Conservation (phyloP, 2,329 filamentous ascomycete genomes). For the Cephalotrichum gorgonifer region DNA sequence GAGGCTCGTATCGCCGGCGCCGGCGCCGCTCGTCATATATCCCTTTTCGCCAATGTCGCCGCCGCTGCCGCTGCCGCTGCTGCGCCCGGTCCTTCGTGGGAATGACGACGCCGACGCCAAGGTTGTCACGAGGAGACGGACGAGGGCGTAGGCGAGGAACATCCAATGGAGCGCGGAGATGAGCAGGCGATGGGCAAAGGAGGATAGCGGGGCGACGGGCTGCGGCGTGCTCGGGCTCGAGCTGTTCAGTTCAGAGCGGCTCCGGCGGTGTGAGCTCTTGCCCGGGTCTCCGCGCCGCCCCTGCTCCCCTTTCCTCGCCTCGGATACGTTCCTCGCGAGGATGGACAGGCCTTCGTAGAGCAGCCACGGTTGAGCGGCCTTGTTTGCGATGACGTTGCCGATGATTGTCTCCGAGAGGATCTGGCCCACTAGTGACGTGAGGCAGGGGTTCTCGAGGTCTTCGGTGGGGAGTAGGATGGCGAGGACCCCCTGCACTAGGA, state of each 20-base stretch:
- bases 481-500: slow-evolving; percentile 74
- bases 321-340: slow-evolving; percentile 26
- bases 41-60: slow-evolving; percentile 11
- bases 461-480: slow-evolving; percentile 83
- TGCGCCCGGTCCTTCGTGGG: slow-evolving; percentile 31
- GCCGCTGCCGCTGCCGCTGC: too few relatives aligned
- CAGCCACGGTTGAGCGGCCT: slow-evolving; percentile 78
- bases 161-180: slow-evolving; percentile 45
- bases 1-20: slow-evolving; percentile 5
- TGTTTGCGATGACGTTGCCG: slow-evolving; percentile 69
- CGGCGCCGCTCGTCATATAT: slow-evolving; percentile 5
- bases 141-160: slow-evolving; percentile 45
- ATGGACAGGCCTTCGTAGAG: slow-evolving; percentile 79
- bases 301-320: slow-evolving; percentile 4
- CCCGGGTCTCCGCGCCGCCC: not conserved
- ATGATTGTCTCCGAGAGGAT: slow-evolving; percentile 86
- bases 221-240: not conserved
- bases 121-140: slow-evolving; percentile 56
- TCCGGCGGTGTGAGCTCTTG: not conserved
- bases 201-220: not conserved
- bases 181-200: slow-evolving; percentile 37
- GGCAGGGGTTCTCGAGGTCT: slow-evolving; percentile 77
- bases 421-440: slow-evolving; percentile 74
- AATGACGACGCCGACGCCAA: slow-evolving; percentile 59
- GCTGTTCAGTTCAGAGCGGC: not conserved